Conservation (phyloP, 805 yeast genomes). For the Brettanomyces nanus region DNA sequence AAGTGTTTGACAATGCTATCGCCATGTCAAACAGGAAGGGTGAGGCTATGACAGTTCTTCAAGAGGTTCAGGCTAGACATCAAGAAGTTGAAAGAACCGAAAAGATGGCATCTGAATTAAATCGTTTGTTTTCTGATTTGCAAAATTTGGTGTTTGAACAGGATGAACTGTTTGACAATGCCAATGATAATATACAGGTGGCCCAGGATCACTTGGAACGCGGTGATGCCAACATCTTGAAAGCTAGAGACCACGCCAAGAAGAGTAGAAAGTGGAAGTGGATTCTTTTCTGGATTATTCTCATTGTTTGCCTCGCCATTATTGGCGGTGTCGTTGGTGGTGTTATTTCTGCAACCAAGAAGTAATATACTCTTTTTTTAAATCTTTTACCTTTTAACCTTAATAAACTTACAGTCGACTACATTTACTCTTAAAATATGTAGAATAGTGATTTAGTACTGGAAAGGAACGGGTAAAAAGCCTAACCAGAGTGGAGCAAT, state of each 20-base stretch:
- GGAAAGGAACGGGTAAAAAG: background rate
- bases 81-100: constrained; percentile 91
- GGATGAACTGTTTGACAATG: constrained; percentile 76
- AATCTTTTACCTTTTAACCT: too few relatives aligned
- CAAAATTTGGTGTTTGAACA: constrained; percentile 94
- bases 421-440: too few relatives aligned
- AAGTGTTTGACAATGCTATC: constrained; percentile 89
- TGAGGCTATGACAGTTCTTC: constrained; percentile 90
- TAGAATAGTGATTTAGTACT: constrained; percentile 11
- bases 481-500: constrained; percentile 7
- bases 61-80: constrained; percentile 94
- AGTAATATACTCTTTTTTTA: too few relatives aligned
- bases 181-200: constrained; percentile 68
- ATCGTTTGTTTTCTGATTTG: constrained; percentile 92
- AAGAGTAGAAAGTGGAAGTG: constrained; percentile 87
- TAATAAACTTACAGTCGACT: too few relatives aligned
- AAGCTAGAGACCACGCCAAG: constrained; percentile 82
- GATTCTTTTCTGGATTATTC: constrained; percentile 67
- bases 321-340: constrained; percentile 44
- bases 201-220: constrained; percentile 90
- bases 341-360: background rate
- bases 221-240: constrained; percentile 89
- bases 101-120: constrained; percentile 90
- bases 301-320: constrained; percentile 59
- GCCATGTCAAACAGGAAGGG: constrained; percentile 82